Evolutionary conservation across 1,284 basidiomycete species (phyloP), one percentile per base, ranked within the genome.

Genomic region (Phenoliferia sp.): DNA sequence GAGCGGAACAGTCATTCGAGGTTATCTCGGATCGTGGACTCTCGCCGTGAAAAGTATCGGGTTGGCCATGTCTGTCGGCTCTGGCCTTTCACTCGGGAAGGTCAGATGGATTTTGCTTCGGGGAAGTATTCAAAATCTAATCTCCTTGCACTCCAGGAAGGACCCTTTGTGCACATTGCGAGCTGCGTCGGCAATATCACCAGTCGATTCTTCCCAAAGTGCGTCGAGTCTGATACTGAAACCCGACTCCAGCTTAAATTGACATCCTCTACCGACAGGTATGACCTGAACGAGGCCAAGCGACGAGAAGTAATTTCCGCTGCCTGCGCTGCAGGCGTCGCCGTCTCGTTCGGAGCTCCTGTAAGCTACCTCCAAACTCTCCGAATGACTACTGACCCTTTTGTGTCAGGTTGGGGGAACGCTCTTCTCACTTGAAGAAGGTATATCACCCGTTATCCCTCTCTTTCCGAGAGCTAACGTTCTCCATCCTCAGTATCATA

Each of bases 131-230:
- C 7, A 9, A 6, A 7, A 7, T 52, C 48, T 52, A 19, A 22
- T 63, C 29, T 17, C 12, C 68, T 68, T n/a, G n/a, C n/a, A 2
- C 59, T 65, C 68, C 95, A 96, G 82, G 95, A 97, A 81, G 95
- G 95, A 0, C 95, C 94, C 0, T 90, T 98, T 77, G 94, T 98
- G 1, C 95, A 98, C 77, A 96, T 99, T 69, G 92, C 92, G 1
- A 90, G 89, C 63, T 97, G 94, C 79, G 84, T 97, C 58, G 94
- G 93, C 28, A 99, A 98, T 78, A 96, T 99, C 69, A 85, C 94
- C 69, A 94, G 92, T 73, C 85, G 95, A 32, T 86, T 88, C 75
- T 89, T 92, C 74, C 80, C 80, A 64, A 97, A 97, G 80, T 96
- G 93, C 76, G 93, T 39, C 31, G 12, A 4, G 19, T 19, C 15